Evolutionary conservation across 305 asterid species (phyloP).

Genomic region (Striga hermonthica): DNA sequence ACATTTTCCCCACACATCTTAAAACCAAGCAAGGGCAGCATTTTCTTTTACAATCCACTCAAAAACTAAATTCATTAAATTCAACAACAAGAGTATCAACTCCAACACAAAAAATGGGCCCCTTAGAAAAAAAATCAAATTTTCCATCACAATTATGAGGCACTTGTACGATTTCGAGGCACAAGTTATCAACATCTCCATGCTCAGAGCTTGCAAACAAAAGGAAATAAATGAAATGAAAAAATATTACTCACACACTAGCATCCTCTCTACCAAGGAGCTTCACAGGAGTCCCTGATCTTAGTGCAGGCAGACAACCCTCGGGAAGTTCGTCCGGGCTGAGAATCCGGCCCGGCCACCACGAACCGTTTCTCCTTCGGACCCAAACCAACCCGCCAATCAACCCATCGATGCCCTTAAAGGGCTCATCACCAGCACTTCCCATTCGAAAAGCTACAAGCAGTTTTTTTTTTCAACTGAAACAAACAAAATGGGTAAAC

Average conservation of each 20-base stretch:
- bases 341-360: constrained; percentile 95
- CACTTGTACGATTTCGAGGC: neutral
- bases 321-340: constrained; percentile 68
- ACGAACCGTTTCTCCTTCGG: constrained; percentile 82
- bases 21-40: too few relatives aligned
- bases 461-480: neutral
- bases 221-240: constrained; percentile 9
- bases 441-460: constrained; percentile 52
- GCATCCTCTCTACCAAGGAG: constrained; percentile 91
- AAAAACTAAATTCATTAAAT: too few relatives aligned
- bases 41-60: too few relatives aligned
- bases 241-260: constrained; percentile 50
- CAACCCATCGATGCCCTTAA: constrained; percentile 56
- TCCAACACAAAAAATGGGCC: constrained; percentile 4
- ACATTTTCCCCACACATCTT: too few relatives aligned
- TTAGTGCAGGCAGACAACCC: constrained; percentile 53
- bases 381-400: constrained; percentile 93
- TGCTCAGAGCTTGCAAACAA: neutral
- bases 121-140: neutral
- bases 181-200: constrained; percentile 17
- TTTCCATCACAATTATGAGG: constrained; percentile 5
- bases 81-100: neutral
- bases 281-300: constrained; percentile 84
- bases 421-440: constrained; percentile 48
- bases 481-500: constrained; percentile 26